A percentile compares a stretch with the other conserved stretches of the same genome.
These are phyloP conservation scores for Nicotiana benthamiana DNA, from an alignment of 257 asterid genomes.

Conservation along the genomic window DNA sequence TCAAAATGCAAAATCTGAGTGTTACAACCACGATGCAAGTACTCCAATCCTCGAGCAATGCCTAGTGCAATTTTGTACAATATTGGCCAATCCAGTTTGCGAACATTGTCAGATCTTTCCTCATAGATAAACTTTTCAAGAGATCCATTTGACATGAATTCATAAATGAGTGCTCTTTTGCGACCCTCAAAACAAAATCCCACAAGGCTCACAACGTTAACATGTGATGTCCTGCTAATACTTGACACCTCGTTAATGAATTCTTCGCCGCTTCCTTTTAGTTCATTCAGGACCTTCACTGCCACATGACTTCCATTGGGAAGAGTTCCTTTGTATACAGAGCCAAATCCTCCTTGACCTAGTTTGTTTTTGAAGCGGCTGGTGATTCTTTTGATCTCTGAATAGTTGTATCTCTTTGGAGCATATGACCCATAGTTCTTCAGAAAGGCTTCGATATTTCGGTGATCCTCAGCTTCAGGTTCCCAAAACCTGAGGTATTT, in stretches of 20 bases:
- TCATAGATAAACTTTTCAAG: constrained; percentile 24
- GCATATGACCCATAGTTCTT: neutral
- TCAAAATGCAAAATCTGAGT: constrained; percentile 1
- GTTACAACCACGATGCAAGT: neutral
- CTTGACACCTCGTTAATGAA: neutral
- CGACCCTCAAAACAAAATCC: constrained; percentile 32
- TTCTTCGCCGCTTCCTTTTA: too few species aligned
- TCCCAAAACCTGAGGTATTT: neutral
- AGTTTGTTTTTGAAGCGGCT: neutral
- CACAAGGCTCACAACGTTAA: constrained; percentile 29
- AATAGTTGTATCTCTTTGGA: constrained; percentile 4
- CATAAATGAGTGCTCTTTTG: constrained; percentile 32
- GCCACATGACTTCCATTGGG: neutral
- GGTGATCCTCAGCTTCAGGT: neutral
- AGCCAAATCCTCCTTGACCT: constrained; percentile 15
- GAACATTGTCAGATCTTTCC: neutral
- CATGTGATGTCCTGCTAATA: constrained; percentile 34
- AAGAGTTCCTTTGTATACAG: constrained; percentile 10
- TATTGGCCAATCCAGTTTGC: constrained; percentile 7
- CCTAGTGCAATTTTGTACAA: constrained; percentile 21
- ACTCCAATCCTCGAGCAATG: constrained; percentile 34
- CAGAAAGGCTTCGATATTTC: neutral
- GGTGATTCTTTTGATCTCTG: constrained; percentile 4
- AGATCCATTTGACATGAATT: constrained; percentile 39
- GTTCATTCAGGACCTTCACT: neutral